A percentile compares a stretch with the other conserved stretches of the same genome.
phyloP scores from a whole-genome alignment of 768 basidiomycete genomes.

The Pleurotus sapidus region DNA sequence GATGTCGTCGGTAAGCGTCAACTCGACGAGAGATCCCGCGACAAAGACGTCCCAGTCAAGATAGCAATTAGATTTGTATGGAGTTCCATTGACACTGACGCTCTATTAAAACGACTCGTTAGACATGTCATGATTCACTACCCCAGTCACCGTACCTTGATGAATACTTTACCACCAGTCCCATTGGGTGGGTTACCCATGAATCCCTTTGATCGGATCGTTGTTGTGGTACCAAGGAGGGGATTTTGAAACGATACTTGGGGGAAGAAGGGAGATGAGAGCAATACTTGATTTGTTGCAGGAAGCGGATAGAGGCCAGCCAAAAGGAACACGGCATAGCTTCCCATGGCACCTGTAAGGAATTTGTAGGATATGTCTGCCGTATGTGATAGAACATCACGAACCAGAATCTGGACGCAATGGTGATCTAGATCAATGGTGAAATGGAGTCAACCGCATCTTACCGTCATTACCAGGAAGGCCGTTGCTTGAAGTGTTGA shows the following conservation, averaged over 20 bases:
- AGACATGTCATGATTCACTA: background rate
- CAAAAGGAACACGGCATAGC: slow-evolving; percentile 56
- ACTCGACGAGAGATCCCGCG: slow-evolving; percentile 47
- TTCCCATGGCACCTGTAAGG: slow-evolving; percentile 56
- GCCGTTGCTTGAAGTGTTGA: slow-evolving; percentile 53
- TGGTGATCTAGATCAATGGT: background rate
- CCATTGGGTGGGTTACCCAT: slow-evolving; percentile 49
- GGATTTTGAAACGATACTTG: slow-evolving; percentile 61
- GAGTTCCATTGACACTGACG: slow-evolving; percentile 52
- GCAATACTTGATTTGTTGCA: slow-evolving; percentile 55
- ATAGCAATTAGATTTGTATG: slow-evolving; percentile 62
- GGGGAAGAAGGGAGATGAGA: slow-evolving; percentile 62
- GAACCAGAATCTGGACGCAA: slow-evolving; percentile 19
- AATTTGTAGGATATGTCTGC: background rate
- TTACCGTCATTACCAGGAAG: slow-evolving; percentile 66
- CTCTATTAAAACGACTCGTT: slow-evolving; percentile 29
- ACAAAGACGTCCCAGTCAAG: slow-evolving; percentile 64
- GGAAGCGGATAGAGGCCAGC: slow-evolving; percentile 63
- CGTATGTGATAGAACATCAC: background rate
- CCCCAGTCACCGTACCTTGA: slow-evolving; percentile 38
- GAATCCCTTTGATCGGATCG: slow-evolving; percentile 47
- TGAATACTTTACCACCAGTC: slow-evolving; percentile 52
- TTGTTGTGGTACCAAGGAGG: slow-evolving; percentile 52
- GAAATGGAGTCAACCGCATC: slow-evolving; percentile 22
- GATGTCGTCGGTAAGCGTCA: slow-evolving; percentile 53